Conservation (phyloP, 2,329 filamentous ascomycete species). For the Paecilomyces sp. region DNA sequence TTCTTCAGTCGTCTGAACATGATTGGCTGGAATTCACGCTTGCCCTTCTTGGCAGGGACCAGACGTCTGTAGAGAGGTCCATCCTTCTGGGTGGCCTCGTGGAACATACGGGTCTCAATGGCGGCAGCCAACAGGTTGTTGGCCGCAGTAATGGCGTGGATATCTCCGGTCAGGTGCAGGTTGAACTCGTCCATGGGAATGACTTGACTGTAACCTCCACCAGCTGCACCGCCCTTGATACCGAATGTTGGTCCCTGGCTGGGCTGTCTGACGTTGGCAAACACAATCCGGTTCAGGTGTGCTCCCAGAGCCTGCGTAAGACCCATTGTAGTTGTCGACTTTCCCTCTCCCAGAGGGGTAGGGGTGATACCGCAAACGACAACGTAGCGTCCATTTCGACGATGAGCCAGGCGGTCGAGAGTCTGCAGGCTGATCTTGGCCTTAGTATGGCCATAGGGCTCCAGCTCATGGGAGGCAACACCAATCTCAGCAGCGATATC, state of each 20-base stretch:
- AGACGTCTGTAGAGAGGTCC: conserved; percentile 78
- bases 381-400: conserved; percentile 82
- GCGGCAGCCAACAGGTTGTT: conserved; percentile 96
- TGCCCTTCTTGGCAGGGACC: conserved; percentile 83
- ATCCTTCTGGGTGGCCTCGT: conserved; percentile 92
- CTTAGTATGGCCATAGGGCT: conserved; percentile 92
- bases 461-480: conserved; percentile 79
- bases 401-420: conserved; percentile 76
- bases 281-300: conserved; percentile 78
- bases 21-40: conserved; percentile 75
- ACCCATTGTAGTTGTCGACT: conserved; percentile 96
- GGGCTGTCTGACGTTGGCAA: conserved; percentile 94
- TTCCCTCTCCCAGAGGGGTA: conserved; percentile 92
- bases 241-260: conserved; percentile 97
- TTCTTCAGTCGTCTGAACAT: conserved; percentile 94
- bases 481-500: conserved; percentile 78
- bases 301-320: conserved; percentile 86
- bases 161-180: conserved; percentile 92
- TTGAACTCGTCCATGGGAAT: conserved; percentile 99
- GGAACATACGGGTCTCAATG: conserved; percentile 97
- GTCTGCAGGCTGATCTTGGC: conserved; percentile 84
- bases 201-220: conserved; percentile 96
- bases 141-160: conserved; percentile 92
- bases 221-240: conserved; percentile 96
- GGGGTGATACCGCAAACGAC: conserved; percentile 94